phyloP scores from a whole-genome alignment of 768 basidiomycete genomes.

The Russula emetica region DNA sequence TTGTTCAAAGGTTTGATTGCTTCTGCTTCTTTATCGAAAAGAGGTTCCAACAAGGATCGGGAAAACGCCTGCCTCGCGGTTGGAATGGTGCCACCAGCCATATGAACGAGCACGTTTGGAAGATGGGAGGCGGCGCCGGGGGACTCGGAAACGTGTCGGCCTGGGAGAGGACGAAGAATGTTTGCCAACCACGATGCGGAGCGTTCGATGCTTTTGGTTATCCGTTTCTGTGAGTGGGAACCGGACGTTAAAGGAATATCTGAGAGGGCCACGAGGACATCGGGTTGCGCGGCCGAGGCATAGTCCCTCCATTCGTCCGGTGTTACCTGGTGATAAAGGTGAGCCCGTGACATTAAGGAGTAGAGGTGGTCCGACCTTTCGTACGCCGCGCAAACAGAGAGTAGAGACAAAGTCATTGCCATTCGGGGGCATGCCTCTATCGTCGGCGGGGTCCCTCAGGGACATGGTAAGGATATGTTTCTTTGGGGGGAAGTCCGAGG shows the following conservation, averaged over 20 bases:
- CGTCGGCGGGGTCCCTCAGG: conserved; percentile 61
- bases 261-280: conserved; percentile 64
- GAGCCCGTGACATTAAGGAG: conserved; percentile 9
- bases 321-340: conserved; percentile 44
- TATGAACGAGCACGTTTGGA: conserved; percentile 59
- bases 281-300: conserved; percentile 52
- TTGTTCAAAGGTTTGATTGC: conserved; percentile 46
- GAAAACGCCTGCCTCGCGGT: conserved; percentile 65
- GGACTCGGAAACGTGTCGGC: conserved; percentile 4
- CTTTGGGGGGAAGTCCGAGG: conserved; percentile 48
- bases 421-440: conserved; percentile 68
- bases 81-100: conserved; percentile 56
- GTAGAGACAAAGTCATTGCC: conserved; percentile 54
- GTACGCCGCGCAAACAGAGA: conserved; percentile 61
- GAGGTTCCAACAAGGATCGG: conserved; percentile 48
- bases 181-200: conserved; percentile 59
- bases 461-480: conserved; percentile 56
- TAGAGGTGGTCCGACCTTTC: conserved; percentile 48
- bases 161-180: conserved; percentile 40
- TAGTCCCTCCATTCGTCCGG: conserved; percentile 54
- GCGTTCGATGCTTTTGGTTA: conserved; percentile 71
- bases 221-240: conserved; percentile 72
- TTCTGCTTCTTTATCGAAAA: conserved; percentile 53
- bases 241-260: conserved; percentile 64
- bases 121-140: conserved; percentile 24